A percentile compares a stretch with the other conserved stretches of the same genome.
Conservation (phyloP, 1,284 basidiomycete genomes). For the Leccinum griseonigrum region DNA sequence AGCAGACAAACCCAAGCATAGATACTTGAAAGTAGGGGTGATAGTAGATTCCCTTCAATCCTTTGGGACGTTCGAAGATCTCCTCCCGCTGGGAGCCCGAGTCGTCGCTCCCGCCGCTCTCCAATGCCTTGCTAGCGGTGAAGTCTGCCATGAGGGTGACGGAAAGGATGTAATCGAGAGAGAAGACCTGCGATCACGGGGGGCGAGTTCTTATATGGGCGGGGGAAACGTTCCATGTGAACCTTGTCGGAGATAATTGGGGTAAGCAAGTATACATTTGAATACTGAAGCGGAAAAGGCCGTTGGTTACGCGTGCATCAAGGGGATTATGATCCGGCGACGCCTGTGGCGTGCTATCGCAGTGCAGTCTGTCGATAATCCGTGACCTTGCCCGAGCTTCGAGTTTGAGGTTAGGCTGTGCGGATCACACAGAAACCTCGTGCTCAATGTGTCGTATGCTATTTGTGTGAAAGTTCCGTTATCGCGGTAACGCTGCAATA, state of each 20-base stretch:
- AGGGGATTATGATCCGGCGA: neutral
- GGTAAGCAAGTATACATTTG: neutral
- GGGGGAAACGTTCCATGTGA: slow-evolving; percentile 14
- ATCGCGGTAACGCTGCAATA: too few relatives aligned
- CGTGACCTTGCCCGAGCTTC: neutral
- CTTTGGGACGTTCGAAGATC: slow-evolving; percentile 30
- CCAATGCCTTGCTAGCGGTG: slow-evolving; percentile 18
- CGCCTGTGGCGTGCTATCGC: neutral
- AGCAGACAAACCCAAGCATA: slow-evolving; percentile 44
- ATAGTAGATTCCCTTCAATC: slow-evolving; percentile 35
- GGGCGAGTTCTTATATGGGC: slow-evolving; percentile 16
- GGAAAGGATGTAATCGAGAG: neutral
- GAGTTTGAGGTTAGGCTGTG: neutral
- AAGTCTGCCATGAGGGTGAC: slow-evolving; percentile 17
- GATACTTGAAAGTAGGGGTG: slow-evolving; percentile 36
- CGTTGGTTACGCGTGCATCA: neutral
- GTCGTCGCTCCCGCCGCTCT: slow-evolving; percentile 23
- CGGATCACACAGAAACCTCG: neutral
- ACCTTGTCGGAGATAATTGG: slow-evolving; percentile 10
- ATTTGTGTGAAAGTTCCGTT: neutral
- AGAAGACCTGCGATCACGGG: neutral
- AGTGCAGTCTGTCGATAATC: neutral
- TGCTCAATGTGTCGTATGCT: neutral
- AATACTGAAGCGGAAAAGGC: neutral
- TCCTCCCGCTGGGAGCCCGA: slow-evolving; percentile 18